Base-by-base conservation (phyloP, 768 basidiomycete species). In the Rhizopogon roseolus region DNA sequence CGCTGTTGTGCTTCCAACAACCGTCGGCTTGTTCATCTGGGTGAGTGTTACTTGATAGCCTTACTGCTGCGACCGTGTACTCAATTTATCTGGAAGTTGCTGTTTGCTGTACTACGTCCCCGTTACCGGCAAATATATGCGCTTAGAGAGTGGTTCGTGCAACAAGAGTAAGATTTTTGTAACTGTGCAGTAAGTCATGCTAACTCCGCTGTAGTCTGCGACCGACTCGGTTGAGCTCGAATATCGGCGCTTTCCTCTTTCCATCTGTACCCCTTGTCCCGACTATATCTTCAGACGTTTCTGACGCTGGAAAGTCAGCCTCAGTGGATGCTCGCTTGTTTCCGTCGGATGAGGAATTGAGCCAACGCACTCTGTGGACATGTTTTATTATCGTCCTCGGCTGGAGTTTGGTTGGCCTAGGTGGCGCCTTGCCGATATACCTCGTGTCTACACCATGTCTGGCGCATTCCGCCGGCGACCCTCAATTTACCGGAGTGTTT, bases 121-220 rank as follows among this genome's bases (percentile, higher is more conserved):
- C 81, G 78, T 51, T 84, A 81, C 61, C 80, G 87, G 52, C 85
- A 89, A 71, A 63, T 91, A 13, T 91, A 90, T 60, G 85, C 73
- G 17, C 65, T 85, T 45, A 73, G 88, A 62, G 86, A 89, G 63
- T 91, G 88, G 88, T 91, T 91, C 65, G 77, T 85, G 14, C 81
- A 79, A 43, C 79, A 75, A 67, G 79, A 80, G 87, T 90, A 64
- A 70, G 46, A 16, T 19, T 84, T 76, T 37, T 2, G 16, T 29
- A 41, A 49, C 17, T n/a, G 38, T 14, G 19, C 48, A 22, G 19
- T 19, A n/a, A n/a, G 17, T 14, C 40, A 48, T 46, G 54, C 57
- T 64, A 48, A 64, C 19, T n/a, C 22, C 51, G 29, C 43, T 50
- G 41, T 52, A 89, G 87, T 49, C 67, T 83, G 32, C 85, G 88